Evolutionary conservation across 23 red algal genomes (phyloP), one percentile per base, ranked within the genome.

Genomic region (Agarophyton chilense): DNA sequence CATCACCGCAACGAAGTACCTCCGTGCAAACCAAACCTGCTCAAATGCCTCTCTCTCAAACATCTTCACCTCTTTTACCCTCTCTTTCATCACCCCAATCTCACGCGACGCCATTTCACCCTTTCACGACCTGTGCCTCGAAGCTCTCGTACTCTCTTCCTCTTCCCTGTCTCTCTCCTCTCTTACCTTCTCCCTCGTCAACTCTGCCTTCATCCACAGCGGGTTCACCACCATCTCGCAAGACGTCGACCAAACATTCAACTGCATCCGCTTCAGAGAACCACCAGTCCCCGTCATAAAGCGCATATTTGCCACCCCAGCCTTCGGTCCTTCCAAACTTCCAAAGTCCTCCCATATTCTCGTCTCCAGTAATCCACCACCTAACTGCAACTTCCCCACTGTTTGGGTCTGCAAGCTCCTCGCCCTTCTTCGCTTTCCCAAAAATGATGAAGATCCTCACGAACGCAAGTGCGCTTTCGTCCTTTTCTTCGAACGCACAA

Each of bases 391-490:
- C 61, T 66, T 66, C 24, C 61, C 61, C 16, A 66, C 34, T 1
- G 43, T 5, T 3, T 76, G 71, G 71, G 47, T 76, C 13, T 47
- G 43, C 71, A 76, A 49, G 26, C 16, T n/a, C n/a, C n/a, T n/a
- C n/a, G n/a, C n/a, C n/a, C n/a, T n/a, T n/a, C n/a, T n/a, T n/a
- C n/a, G n/a, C 0, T 77, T 77, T 21, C 16, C 4, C 72, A 47
- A 13, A 53, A 22, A 10, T 11, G 19, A 47, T 53, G n/a, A n/a
- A n/a, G n/a, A n/a, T n/a, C n/a, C n/a, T n/a, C n/a, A n/a, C n/a
- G n/a, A n/a, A n/a, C n/a, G 17, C 6, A 39, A 77, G 31, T 77
- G 16, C 21, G 38, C 72, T n/a, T 77, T 77, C 38, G 72, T 77
- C 19, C 72, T 21, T 11, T 77, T 77, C 47, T 53, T 77, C 38